Evolutionary conservation across 2,329 filamentous ascomycete genomes (phyloP), one percentile per base, ranked within the genome.

Genomic region (Diaporthe capsici): DNA sequence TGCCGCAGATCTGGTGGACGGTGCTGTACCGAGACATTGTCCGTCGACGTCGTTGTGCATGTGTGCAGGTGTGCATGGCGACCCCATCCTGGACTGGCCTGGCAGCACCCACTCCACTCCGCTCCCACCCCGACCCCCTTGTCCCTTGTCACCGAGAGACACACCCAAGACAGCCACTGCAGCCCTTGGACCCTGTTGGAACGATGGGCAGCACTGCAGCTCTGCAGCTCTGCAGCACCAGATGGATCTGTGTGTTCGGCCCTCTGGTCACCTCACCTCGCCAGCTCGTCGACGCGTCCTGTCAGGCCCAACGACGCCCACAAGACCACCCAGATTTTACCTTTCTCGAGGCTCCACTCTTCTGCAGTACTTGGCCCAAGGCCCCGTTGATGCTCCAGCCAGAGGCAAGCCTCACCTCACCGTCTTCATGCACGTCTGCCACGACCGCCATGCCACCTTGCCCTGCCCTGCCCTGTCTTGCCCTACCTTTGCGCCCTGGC

Each of bases 321-420:
- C 58, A 31, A 63, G 28, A 63, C 72, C 72, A 75, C 72, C 49
- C 49, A 58, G 42, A 60, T 75, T 77, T 77, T 75, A 75, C 76
- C 76, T 73, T 75, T 75, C 67, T 25, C 37, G 8, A 34, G 67
- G 72, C 58, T 67, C 76, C 76, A 73, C 76, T 71, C 31, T 63
- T 31, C n/a, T 77, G 76, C 76, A 77, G 73, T 57, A 15, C 67
- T 67, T 76, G 75, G 57, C 60, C 65, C 65, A 55, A 60, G 71
- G 71, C 58, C 61, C 47, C 71, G 47, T 73, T 10, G 58, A 53
- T 53, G 49, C 71, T 60, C 44, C 58, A 55, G 58, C 58, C 44
- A 47, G 34, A 73, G 55, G 70, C 75, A 70, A 75, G 73, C 76
- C 73, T 77, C 76, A 75, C 60, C 75, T 75, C 76, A 77, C 76